phyloP scores from a whole-genome alignment of 75 land plant genomes.

The Picea sitchensis region DNA sequence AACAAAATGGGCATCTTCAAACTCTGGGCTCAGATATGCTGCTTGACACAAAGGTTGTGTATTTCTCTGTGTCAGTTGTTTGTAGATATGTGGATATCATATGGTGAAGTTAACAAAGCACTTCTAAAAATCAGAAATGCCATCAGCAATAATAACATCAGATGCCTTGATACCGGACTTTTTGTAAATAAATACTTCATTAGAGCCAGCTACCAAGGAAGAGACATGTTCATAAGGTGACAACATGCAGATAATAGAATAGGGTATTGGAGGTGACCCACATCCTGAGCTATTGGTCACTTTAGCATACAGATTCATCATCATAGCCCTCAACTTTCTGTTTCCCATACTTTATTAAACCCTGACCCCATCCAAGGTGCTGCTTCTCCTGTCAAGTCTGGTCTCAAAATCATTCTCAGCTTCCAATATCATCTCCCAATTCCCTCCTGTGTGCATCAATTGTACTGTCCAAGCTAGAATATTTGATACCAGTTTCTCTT shows the following conservation, averaged over 20 bases:
- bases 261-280: slow-evolving; percentile 49
- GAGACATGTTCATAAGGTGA: slow-evolving; percentile 18
- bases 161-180: slow-evolving; percentile 21
- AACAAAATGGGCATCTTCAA: slow-evolving; percentile 83
- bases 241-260: slow-evolving; percentile 47
- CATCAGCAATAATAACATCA: slow-evolving; percentile 13
- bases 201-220: background rate
- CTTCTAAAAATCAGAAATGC: slow-evolving; percentile 8
- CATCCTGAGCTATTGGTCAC: slow-evolving; percentile 20
- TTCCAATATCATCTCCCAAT: slow-evolving; percentile 10
- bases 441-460: background rate
- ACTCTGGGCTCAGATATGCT: slow-evolving; percentile 89
- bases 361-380: slow-evolving; percentile 89
- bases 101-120: background rate
- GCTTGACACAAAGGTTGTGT: slow-evolving; percentile 93
- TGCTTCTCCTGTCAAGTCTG: slow-evolving; percentile 33
- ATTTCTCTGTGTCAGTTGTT: slow-evolving; percentile 82
- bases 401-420: background rate
- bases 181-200: slow-evolving; percentile 31
- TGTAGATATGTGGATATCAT: slow-evolving; percentile 37
- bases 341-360: slow-evolving; percentile 87
- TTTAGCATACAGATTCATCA: slow-evolving; percentile 29
- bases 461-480: slow-evolving; percentile 7
- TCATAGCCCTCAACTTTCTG: slow-evolving; percentile 63
- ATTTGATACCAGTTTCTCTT: slow-evolving; percentile 17